Evolutionary conservation across 2,329 filamentous ascomycete genomes (phyloP).

Genomic region (Nemania abortiva): DNA sequence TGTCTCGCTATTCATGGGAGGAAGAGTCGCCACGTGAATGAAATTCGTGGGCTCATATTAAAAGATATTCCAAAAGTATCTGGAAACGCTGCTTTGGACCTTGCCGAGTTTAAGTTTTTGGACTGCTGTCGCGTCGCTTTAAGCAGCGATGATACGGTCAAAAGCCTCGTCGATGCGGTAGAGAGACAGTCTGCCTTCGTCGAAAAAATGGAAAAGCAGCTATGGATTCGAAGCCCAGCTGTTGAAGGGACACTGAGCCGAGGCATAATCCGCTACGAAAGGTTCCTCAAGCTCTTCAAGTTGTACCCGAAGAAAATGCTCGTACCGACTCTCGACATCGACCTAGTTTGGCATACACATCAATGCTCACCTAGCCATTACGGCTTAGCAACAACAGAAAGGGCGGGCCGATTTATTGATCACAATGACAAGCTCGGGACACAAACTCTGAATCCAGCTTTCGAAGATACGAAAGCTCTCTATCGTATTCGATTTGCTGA

Average conservation of each 20-base stretch:
- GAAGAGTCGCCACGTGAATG: background rate
- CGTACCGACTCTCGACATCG: slow-evolving; percentile 27
- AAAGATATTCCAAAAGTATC: background rate
- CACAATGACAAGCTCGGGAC: slow-evolving; percentile 26
- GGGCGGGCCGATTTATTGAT: slow-evolving; percentile 19
- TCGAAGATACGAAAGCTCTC: slow-evolving; percentile 15
- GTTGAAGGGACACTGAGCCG: background rate
- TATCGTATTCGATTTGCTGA: slow-evolving; percentile 23
- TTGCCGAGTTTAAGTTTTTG: slow-evolving; percentile 5
- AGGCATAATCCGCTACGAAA: slow-evolving; percentile 15
- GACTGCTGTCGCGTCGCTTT: slow-evolving; percentile 12
- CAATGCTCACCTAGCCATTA: slow-evolving; percentile 22
- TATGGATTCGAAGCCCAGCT: slow-evolving; percentile 23
- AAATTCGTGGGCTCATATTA: background rate
- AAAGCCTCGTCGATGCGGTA: slow-evolving; percentile 20
- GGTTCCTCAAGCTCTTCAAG: slow-evolving; percentile 26
- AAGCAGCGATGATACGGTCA: background rate
- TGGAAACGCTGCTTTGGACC: background rate
- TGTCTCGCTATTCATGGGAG: background rate
- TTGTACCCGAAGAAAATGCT: slow-evolving; percentile 15
- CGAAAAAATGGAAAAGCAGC: slow-evolving; percentile 23
- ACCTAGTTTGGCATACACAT: slow-evolving; percentile 27
- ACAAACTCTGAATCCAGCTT: slow-evolving; percentile 12
- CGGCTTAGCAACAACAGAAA: background rate
- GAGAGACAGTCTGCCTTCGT: slow-evolving; percentile 24